Base-by-base conservation (phyloP, 495 filamentous ascomycete species). In the Talaromyces stipitatus region DNA sequence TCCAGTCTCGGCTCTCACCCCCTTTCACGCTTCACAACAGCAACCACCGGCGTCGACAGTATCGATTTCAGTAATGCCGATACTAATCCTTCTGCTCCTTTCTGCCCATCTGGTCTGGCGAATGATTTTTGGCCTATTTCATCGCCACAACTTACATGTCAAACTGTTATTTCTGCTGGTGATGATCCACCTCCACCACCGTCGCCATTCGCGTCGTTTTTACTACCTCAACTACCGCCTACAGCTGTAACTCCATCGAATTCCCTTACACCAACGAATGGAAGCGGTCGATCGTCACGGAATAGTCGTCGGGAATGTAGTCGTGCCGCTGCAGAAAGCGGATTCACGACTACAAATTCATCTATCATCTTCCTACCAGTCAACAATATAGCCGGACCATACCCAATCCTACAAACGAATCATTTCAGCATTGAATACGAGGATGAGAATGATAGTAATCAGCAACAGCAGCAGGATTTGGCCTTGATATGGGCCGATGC, bases 401-500 rank as follows among this genome's bases (percentile, higher is more conserved):
- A 20, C 2, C 36, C 32, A 7, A 55, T 55, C 14, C 23, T 55
- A 23, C 33, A 55, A 30, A 55, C 54, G 26, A 45, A 16, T 45
- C 24, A 55, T 18, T 55, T 55, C 38, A 55, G 16, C 1, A 45
- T 55, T 29, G 54, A 55, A 32, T 55, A 46, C 20, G 54, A 55
- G 33, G 54, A 55, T 9, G 36, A 28, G 14, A 10, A 55, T 30
- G 23, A 43, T 14, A 29, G 36, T n/a, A 20, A 9, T 14, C 28
- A 30, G 8, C 45, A 26, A 9, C 24, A 24, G 20, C 45, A n/a
- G 20, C 20, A 8, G 3, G 11, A 48, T 2, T 26, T 26, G 24
- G 45, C 18, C 12, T 11, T 23, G 4, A 2, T 48, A n/a, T 48
- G 45, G 20, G 45, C 45, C 20, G 45, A 48, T 26, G 14, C 12